A percentile compares a stretch with the other conserved stretches of the same genome.
Evolutionary conservation across 2,329 filamentous ascomycete genomes (phyloP).

Genomic region (Diaporthe australafricana): DNA sequence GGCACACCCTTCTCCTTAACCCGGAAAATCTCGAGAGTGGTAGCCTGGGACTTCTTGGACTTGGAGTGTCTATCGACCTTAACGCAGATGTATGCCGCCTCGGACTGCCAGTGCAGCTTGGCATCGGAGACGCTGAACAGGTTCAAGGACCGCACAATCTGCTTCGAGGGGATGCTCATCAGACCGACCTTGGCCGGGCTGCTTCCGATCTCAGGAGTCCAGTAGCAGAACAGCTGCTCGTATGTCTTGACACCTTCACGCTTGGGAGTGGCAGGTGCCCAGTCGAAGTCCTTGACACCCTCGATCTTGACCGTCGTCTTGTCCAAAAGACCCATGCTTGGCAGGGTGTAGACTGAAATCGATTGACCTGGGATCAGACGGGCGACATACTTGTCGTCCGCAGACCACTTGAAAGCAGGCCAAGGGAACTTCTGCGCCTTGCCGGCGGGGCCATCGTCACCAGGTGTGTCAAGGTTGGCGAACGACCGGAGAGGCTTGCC

Average conservation of each 20-base stretch:
- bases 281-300: constrained; percentile 97
- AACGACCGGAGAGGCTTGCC: constrained; percentile 93
- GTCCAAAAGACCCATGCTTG: constrained; percentile 88
- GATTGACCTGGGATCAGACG: constrained; percentile 88
- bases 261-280: constrained; percentile 86
- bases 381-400: constrained; percentile 97
- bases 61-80: constrained; percentile 99
- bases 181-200: constrained; percentile 97
- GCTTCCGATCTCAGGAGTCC: constrained; percentile 97
- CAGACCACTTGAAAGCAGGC: constrained; percentile 99
- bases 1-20: constrained; percentile 97
- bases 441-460: constrained; percentile 71
- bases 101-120: constrained; percentile 99
- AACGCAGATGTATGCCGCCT: constrained; percentile 92
- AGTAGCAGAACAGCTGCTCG: constrained; percentile 97
- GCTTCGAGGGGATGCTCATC: constrained; percentile 96
- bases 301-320: constrained; percentile 97
- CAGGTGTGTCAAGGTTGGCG: constrained; percentile 85
- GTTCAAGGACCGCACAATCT: constrained; percentile 93
- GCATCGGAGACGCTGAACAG: constrained; percentile 98
- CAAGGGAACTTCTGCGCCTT: constrained; percentile 93
- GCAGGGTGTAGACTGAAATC: constrained; percentile 96
- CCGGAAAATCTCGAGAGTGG: constrained; percentile 98
- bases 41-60: constrained; percentile 97
- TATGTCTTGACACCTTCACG: constrained; percentile 90